These are phyloP conservation scores for Bipolaris sorokiniana DNA, from an alignment of 2,329 filamentous ascomycete species.

Conservation along the genomic window DNA sequence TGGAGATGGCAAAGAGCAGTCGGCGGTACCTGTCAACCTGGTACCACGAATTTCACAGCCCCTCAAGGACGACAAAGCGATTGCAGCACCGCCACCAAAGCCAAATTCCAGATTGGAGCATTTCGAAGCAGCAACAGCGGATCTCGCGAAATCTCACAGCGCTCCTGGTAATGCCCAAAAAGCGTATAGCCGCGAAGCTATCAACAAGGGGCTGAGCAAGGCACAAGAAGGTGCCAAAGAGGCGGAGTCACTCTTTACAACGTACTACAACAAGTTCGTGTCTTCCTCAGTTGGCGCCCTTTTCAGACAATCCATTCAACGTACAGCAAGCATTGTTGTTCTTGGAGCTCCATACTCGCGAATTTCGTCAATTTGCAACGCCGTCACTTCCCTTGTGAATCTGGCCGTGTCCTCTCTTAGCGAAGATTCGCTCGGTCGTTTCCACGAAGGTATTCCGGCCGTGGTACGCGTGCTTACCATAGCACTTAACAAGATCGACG, in stretches of 20 bases:
- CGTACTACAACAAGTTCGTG: conserved; percentile 37
- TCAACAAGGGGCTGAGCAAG: conserved; percentile 42
- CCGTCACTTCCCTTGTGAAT: conserved; percentile 70
- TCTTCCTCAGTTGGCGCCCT: conserved; percentile 65
- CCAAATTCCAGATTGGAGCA: conserved; percentile 45
- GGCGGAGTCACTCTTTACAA: conserved; percentile 31
- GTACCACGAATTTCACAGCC: conserved; percentile 59
- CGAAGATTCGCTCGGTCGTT: conserved; percentile 85
- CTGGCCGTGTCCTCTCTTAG: conserved; percentile 74
- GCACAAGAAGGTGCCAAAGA: conserved; percentile 39
- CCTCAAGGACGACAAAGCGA: conserved; percentile 53
- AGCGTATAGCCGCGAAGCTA: conserved; percentile 44
- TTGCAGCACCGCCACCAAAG: conserved; percentile 52
- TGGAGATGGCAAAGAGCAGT: conserved; percentile 21
- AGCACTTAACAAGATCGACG: conserved; percentile 72
- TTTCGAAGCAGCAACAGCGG: conserved; percentile 41
- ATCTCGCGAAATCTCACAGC: conserved; percentile 53
- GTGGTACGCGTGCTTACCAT: conserved; percentile 76
- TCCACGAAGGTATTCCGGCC: conserved; percentile 77
- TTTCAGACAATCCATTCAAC: conserved; percentile 73
- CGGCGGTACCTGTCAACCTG: conserved; percentile 49
- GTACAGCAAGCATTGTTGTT: conserved; percentile 69
- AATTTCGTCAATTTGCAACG: conserved; percentile 50
- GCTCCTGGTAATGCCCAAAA: conserved; percentile 43
- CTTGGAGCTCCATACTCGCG: conserved; percentile 77